A percentile compares a stretch with the other conserved stretches of the same genome.
phyloP scores from a whole-genome alignment of 2,329 filamentous ascomycete species.

The Juglanconis sp. region DNA sequence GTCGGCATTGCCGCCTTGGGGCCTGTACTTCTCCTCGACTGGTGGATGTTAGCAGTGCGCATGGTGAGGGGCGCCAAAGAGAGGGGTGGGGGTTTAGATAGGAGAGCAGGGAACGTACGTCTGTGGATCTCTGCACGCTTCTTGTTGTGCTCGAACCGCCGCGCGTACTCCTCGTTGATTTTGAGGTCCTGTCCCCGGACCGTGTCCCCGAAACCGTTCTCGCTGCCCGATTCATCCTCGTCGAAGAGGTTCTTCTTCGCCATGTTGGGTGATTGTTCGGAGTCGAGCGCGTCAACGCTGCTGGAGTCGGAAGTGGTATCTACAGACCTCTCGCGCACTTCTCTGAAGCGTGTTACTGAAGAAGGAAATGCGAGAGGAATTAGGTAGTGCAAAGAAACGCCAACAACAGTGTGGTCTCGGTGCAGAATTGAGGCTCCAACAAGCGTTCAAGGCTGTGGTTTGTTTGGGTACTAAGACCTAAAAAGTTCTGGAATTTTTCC shows the following conservation, averaged over 20 bases:
- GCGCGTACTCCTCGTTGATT: slow-evolving; percentile 87
- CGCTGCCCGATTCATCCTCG: slow-evolving; percentile 39
- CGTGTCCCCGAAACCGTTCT: slow-evolving; percentile 35
- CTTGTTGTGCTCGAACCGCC: slow-evolving; percentile 93
- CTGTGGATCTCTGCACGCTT: slow-evolving; percentile 83
- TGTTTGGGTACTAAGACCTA: too few species aligned
- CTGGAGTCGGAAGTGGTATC: background rate
- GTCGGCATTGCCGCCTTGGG: slow-evolving; percentile 45
- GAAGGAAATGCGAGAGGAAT: too few species aligned
- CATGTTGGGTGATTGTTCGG: slow-evolving; percentile 26
- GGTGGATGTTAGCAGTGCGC: slow-evolving; percentile 22
- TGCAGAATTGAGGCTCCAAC: too few species aligned
- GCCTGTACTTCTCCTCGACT: slow-evolving; percentile 86
- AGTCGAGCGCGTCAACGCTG: background rate
- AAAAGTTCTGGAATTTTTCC: too few species aligned
- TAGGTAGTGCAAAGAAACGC: too few species aligned
- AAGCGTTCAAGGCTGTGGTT: too few species aligned
- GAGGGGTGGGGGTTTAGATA: background rate
- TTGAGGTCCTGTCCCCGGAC: slow-evolving; percentile 52
- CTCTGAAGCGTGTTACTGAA: background rate
- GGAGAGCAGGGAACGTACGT: slow-evolving; percentile 42
- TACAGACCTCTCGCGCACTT: background rate
- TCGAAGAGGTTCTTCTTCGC: slow-evolving; percentile 52
- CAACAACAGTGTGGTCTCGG: too few species aligned
- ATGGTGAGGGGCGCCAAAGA: background rate